phyloP scores from a whole-genome alignment of 768 basidiomycete genomes.

The Calocera viscosa region DNA sequence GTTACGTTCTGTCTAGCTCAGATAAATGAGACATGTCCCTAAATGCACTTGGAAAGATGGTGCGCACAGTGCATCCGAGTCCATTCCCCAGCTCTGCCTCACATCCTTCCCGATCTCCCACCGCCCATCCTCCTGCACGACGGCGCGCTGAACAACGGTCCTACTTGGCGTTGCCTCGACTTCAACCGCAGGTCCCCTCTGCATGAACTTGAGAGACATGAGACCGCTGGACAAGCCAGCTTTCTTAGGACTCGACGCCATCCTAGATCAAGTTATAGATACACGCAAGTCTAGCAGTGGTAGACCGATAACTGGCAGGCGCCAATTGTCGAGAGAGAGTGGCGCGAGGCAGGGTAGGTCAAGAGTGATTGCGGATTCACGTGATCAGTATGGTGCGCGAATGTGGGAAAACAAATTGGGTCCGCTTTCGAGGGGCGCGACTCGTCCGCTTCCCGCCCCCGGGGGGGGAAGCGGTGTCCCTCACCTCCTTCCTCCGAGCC shows the following conservation, averaged over 20 bases:
- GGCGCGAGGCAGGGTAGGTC: not conserved
- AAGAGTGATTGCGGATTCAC: not conserved
- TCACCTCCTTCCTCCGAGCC: not conserved
- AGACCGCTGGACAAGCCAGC: not conserved
- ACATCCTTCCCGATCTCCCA: not conserved
- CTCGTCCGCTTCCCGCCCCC: slow-evolving; percentile 6
- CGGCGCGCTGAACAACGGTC: not conserved
- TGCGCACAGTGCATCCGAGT: not conserved
- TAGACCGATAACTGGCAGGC: not conserved
- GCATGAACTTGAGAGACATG: not conserved
- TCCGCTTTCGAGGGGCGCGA: not conserved
- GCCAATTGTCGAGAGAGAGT: not conserved
- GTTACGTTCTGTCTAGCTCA: not conserved
- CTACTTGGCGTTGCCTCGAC: not conserved
- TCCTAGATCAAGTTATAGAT: not conserved
- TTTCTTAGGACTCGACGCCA: not conserved
- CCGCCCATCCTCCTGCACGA: not conserved
- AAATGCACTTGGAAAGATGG: too few relatives aligned
- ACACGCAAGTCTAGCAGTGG: not conserved
- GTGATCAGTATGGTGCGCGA: not conserved
- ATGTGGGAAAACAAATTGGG: not conserved
- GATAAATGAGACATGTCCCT: not conserved
- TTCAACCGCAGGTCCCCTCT: not conserved
- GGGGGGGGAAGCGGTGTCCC: not conserved
- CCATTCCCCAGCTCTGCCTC: not conserved